Evolutionary conservation across 2,329 filamentous ascomycete species (phyloP).

Genomic region (Graphiopsis chlorocephala): DNA sequence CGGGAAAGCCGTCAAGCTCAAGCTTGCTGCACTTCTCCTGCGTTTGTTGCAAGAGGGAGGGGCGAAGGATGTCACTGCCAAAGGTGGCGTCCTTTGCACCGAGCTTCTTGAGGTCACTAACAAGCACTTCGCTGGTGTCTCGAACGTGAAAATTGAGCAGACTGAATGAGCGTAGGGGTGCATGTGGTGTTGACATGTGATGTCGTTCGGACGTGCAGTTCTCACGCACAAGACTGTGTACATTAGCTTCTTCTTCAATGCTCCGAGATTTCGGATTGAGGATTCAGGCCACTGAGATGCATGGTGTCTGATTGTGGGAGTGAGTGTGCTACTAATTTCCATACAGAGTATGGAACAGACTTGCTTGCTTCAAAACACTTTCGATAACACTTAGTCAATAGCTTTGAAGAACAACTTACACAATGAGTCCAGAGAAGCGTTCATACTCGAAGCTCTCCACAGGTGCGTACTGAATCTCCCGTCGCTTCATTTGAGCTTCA

Average conservation of each 20-base stretch:
- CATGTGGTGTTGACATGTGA: background rate
- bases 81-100: background rate
- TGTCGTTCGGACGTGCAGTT: background rate
- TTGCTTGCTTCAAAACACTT: too few species aligned
- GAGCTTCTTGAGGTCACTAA: conserved; percentile 9
- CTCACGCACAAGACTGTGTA: background rate
- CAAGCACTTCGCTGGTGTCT: background rate
- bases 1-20: conserved; percentile 9
- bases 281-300: background rate
- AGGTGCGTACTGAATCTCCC: too few species aligned
- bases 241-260: background rate
- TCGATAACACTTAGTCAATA: too few species aligned
- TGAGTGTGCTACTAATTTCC: too few species aligned
- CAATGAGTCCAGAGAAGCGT: too few species aligned
- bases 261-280: background rate
- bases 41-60: background rate
- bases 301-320: background rate
- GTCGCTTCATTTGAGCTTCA: background rate
- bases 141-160: background rate
- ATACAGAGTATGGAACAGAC: too few species aligned
- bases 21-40: conserved; percentile 1
- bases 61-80: background rate
- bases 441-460: too few species aligned
- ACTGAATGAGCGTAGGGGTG: background rate
- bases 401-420: too few species aligned